Evolutionary conservation across 352 stramenopile species (phyloP), one percentile per base, ranked within the genome.

Genomic region (Phytophthora podocarpi): DNA sequence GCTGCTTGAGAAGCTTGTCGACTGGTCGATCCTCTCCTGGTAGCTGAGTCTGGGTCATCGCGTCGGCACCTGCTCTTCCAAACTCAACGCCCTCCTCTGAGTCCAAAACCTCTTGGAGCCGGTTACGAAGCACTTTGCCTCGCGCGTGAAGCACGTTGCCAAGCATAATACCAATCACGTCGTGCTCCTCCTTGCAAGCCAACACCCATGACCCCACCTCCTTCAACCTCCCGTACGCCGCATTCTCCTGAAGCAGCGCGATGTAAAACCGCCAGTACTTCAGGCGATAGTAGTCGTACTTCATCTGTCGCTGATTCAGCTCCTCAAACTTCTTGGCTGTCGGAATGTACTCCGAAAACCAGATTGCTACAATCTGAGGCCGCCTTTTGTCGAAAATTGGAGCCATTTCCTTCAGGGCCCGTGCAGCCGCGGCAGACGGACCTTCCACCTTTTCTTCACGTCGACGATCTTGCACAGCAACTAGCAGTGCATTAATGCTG

Each of bases 131-230:
- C 15, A 89, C 67, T n/a, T 63, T 69, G 1, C 77, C 76, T 20
- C 80, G 61, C 1, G 81, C 79, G 18, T 74, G 23, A 20, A 92
- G 51, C 5, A 80, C 74, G 10, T 78, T 64, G 1, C 56, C 67
- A 8, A 94, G 69, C 85, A 94, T 91, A 15, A 88, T 76, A 30
- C 83, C 78, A 66, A 94, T 87, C 28, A 85, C 82, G 40, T 91
- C 82, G 42, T 94, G 85, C 10, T 94, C 83, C 66, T 94, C 85
- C 56, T 91, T 92, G 66, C 85, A 93, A 2, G 80, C 76, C 4
- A 89, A 37, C 6, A 93, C 79, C 85, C 85, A 94, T 0, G 72
- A 70, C 9, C 65, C 76, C 12, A 91, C 71, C 35, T 94, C 85
- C 39, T 89, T 93, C 13, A 94, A 60, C 13, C 72, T 64, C 13